phyloP scores from a whole-genome alignment of 805 yeast species.

The Saturnispora quitensis region DNA sequence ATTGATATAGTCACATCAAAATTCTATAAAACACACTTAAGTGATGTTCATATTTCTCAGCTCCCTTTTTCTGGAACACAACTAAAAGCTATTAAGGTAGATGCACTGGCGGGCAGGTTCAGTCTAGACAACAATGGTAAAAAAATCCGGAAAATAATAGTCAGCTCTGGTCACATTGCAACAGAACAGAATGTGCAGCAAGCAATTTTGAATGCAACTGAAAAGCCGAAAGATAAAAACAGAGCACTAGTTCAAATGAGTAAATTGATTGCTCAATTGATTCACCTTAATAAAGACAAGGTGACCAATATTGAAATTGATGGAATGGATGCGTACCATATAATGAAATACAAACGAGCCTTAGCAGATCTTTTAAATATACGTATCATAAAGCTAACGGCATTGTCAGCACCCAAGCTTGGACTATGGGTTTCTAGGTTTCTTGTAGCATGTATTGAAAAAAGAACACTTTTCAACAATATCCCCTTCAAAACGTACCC shows the following conservation, averaged over 20 bases:
- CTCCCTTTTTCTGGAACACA: neutral
- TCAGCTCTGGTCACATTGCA: neutral
- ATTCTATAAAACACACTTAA: neutral
- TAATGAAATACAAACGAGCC: constrained; percentile 7
- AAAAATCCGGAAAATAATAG: neutral
- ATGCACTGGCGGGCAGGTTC: neutral
- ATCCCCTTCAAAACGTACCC: neutral
- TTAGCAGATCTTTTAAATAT: constrained; percentile 12
- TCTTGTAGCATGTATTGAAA: constrained; percentile 1
- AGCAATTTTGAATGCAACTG: neutral
- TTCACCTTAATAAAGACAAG: constrained; percentile 10
- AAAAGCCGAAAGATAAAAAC: neutral
- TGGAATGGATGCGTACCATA: constrained; percentile 17
- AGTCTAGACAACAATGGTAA: neutral
- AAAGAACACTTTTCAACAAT: neutral
- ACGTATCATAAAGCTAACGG: neutral
- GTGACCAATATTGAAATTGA: constrained; percentile 16
- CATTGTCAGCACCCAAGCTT: constrained; percentile 17
- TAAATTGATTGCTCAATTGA: constrained; percentile 12
- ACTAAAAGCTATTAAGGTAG: neutral
- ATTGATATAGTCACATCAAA: neutral
- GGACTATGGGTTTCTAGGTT: constrained; percentile 18
- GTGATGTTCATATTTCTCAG: neutral
- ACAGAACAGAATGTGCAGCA: neutral
- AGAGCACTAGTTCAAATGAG: constrained; percentile 9